phyloP scores from a whole-genome alignment of 2,329 filamentous ascomycete genomes.

The Paraphaeosphaeria sporulosa region DNA sequence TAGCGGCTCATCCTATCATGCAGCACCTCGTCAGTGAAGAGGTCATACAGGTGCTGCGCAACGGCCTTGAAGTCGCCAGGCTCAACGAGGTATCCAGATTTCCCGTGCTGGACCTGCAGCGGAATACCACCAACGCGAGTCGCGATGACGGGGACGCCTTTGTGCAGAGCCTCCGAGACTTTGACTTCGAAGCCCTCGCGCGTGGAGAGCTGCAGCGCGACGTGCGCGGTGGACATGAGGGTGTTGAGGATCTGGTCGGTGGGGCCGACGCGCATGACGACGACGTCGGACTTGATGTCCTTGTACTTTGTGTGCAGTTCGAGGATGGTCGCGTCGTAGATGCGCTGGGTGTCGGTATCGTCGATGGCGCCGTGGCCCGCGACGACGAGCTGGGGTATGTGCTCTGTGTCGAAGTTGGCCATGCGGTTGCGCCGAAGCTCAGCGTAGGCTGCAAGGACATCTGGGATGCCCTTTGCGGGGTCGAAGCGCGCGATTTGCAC shows the following conservation, averaged over 20 bases:
- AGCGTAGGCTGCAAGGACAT: conserved; percentile 78
- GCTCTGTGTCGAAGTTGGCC: conserved; percentile 55
- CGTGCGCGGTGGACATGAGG: conserved; percentile 73
- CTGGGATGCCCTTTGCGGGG: conserved; percentile 81
- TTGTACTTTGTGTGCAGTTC: conserved; percentile 68
- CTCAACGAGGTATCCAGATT: conserved; percentile 77
- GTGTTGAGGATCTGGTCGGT: conserved; percentile 83
- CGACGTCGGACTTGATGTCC: conserved; percentile 63
- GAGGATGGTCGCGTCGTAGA: conserved; percentile 76
- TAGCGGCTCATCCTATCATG: conserved; percentile 73
- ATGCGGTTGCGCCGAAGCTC: conserved; percentile 71
- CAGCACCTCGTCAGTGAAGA: conserved; percentile 71
- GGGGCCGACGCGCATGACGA: conserved; percentile 78
- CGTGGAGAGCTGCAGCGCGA: conserved; percentile 80
- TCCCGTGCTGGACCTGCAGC: conserved; percentile 74
- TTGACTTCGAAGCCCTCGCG: conserved; percentile 88
- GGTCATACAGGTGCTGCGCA: conserved; percentile 69
- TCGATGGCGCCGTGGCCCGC: conserved; percentile 83
- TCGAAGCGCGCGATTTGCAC: conserved; percentile 84
- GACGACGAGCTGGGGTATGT: conserved; percentile 75
- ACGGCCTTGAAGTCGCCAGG: conserved; percentile 74
- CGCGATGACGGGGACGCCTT: conserved; percentile 79
- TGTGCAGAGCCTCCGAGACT: conserved; percentile 82
- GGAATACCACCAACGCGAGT: conserved; percentile 81
- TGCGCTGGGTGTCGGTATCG: conserved; percentile 76